phyloP scores from a whole-genome alignment of 1,284 basidiomycete genomes.

The Malassezia sp. region DNA sequence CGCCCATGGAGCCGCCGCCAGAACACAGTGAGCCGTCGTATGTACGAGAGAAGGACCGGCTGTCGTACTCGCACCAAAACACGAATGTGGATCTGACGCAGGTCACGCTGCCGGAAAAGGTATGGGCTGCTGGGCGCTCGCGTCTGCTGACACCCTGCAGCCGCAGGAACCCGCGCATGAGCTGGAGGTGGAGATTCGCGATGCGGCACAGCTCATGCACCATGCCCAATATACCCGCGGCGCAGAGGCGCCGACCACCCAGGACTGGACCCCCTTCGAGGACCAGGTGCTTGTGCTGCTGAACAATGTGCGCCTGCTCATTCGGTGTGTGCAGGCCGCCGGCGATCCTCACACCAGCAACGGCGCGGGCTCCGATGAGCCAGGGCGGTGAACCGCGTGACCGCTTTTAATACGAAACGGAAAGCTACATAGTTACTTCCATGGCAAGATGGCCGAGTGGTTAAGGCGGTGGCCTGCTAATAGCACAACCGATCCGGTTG shows the following conservation, averaged over 20 bases:
- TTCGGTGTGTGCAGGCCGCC: slow-evolving; percentile 22
- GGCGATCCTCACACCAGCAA: background rate
- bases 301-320: slow-evolving; percentile 42
- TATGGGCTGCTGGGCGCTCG: slow-evolving; percentile 1
- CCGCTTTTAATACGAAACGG: no score
- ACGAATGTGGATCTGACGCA: slow-evolving; percentile 87
- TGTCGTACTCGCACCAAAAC: slow-evolving; percentile 84
- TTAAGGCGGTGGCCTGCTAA: slow-evolving; percentile 36
- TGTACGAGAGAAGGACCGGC: slow-evolving; percentile 69
- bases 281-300: slow-evolving; percentile 37
- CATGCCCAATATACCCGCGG: slow-evolving; percentile 32
- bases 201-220: slow-evolving; percentile 50
- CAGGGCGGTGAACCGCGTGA: no score
- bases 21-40: slow-evolving; percentile 26
- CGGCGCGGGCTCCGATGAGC: no score
- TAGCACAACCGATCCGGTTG: slow-evolving; percentile 10
- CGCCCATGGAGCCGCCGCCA: slow-evolving; percentile 29
- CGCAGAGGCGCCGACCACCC: slow-evolving; percentile 1
- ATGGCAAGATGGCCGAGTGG: slow-evolving; percentile 46
- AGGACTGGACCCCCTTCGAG: slow-evolving; percentile 39
- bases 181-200: slow-evolving; percentile 54
- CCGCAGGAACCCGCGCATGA: slow-evolving; percentile 49
- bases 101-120: slow-evolving; percentile 52
- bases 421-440: background rate
- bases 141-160: slow-evolving; percentile 18